phyloP scores from a whole-genome alignment of 306 rosid species.

The Sicyos baderoa region DNA sequence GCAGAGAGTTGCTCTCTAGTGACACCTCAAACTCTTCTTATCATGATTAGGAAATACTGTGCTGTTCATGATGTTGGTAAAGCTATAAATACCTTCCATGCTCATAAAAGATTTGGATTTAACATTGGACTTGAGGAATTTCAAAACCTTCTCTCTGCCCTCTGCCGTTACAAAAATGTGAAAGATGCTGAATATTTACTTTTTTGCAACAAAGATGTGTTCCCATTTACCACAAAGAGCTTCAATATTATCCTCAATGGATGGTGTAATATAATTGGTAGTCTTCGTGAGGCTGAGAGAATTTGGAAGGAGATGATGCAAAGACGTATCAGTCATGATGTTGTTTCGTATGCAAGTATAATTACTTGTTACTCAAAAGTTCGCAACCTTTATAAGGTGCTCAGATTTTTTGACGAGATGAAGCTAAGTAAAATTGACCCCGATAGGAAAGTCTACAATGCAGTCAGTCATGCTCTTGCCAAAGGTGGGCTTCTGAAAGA shows the following conservation, averaged over 20 bases:
- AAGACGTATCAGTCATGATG: constrained; percentile 59
- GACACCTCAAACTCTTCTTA: constrained; percentile 60
- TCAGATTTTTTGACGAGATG: constrained; percentile 55
- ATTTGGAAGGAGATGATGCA: constrained; percentile 74
- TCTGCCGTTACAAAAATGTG: constrained; percentile 76
- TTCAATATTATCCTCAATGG: constrained; percentile 82
- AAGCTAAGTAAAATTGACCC: constrained; percentile 41
- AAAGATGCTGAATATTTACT: constrained; percentile 70
- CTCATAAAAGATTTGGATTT: constrained; percentile 47
- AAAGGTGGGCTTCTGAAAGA: constrained; percentile 49
- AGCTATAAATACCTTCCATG: constrained; percentile 68
- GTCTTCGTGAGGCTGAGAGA: constrained; percentile 55
- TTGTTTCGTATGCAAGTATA: constrained; percentile 60
- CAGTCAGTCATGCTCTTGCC: constrained; percentile 63
- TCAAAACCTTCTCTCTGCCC: constrained; percentile 77
- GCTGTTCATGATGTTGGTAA: constrained; percentile 67
- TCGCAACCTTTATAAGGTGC: constrained; percentile 52
- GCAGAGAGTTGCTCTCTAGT: constrained; percentile 41
- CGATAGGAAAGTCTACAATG: constrained; percentile 74
- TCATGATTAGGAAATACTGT: constrained; percentile 71
- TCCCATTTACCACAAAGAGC: constrained; percentile 62
- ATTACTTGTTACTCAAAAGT: constrained; percentile 75
- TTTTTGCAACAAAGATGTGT: constrained; percentile 46
- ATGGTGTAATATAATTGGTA: constrained; percentile 68
- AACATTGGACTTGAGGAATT: constrained; percentile 53